Base-by-base conservation (phyloP, 2,329 filamentous ascomycete species). In the Teratosphaeria gauchensis region DNA sequence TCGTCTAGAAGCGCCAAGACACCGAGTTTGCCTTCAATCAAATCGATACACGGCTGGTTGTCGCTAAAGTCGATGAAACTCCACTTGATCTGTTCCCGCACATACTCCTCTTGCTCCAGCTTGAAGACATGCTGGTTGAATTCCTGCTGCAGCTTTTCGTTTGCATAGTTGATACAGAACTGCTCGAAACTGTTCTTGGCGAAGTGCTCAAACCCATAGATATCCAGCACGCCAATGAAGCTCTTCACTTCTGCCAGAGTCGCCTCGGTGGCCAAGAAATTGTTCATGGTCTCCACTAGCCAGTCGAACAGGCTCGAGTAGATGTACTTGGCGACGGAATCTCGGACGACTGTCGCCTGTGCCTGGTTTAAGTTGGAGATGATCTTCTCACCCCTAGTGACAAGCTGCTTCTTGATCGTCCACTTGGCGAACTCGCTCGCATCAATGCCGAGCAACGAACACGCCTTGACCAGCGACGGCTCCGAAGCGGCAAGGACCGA, bases 91-190 rank as follows among this genome's bases (percentile, higher is more conserved):
- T 97, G 82, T 76, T 99, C 94, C 58, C 87, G 85, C 48, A 96
- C 83, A 72, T 99, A 99, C 75, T 99, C 94, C 73, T 99, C 94
- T 73, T 99, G 94, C 74, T 99, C 94, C 24, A 99, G 83, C 75
- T 97, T 96, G 83, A 99, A 99, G 38, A 99, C 94, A 71, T 99
- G 94, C 73, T 95, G 90, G 76, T 99, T 99, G 80, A 99, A 99
- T 73, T 97, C 92, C 74, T 99, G 94, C 73, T 99, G 94, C 57
- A 99, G 80, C 77, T 99, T 99, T 76, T 99, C 94, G 75, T 99
- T 99, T 76, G 94, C 94, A 71, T 99, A 99, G 76, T 99, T 99
- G 83, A 99, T 99, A 77, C 94, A 99, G 76, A 99, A 99, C 74
- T 99, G 94, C 74, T 99, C 94, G 69, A 99, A 99, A 0, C 94